These are phyloP conservation scores for Alternaria rosae DNA, from an alignment of 2,329 filamentous ascomycete genomes.

Conservation along the genomic window DNA sequence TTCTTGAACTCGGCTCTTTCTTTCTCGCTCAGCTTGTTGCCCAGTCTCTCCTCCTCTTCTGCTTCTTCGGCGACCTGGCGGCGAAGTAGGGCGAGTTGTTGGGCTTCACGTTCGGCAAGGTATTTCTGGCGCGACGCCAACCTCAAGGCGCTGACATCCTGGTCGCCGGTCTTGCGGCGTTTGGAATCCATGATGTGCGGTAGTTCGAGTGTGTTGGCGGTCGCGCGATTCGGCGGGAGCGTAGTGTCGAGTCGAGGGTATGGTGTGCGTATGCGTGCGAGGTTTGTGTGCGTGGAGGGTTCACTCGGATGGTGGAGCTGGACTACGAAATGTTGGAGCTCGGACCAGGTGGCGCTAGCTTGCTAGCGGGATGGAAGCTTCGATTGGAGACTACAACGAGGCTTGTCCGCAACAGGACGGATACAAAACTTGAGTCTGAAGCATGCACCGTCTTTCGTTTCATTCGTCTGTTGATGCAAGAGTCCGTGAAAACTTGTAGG, in stretches of 20 bases:
- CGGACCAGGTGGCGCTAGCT: constrained; percentile 12
- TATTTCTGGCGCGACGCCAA: constrained; percentile 90
- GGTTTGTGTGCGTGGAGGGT: constrained; percentile 2
- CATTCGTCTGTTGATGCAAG: neutral
- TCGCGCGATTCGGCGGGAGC: neutral
- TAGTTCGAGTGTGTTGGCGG: neutral
- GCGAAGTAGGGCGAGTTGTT: constrained; percentile 83
- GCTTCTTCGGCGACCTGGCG: constrained; percentile 91
- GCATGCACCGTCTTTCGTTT: neutral
- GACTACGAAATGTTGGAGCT: constrained; percentile 17
- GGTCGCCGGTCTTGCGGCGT: constrained; percentile 35
- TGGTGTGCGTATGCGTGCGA: neutral
- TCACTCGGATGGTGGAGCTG: neutral
- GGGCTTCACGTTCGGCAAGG: constrained; percentile 87
- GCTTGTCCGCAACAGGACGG: neutral
- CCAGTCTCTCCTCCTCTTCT: constrained; percentile 71
- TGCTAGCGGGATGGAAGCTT: neutral
- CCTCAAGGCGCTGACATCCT: constrained; percentile 73
- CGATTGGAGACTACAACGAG: neutral
- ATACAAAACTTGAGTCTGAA: neutral
- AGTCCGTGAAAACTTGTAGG: neutral
- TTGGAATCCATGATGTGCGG: constrained; percentile 36
- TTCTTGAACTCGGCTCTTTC: constrained; percentile 87
- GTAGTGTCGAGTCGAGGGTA: neutral
- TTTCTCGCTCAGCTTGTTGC: constrained; percentile 75